These are phyloP conservation scores for Senna siamea DNA, from an alignment of 306 rosid genomes.

Conservation along the genomic window DNA sequence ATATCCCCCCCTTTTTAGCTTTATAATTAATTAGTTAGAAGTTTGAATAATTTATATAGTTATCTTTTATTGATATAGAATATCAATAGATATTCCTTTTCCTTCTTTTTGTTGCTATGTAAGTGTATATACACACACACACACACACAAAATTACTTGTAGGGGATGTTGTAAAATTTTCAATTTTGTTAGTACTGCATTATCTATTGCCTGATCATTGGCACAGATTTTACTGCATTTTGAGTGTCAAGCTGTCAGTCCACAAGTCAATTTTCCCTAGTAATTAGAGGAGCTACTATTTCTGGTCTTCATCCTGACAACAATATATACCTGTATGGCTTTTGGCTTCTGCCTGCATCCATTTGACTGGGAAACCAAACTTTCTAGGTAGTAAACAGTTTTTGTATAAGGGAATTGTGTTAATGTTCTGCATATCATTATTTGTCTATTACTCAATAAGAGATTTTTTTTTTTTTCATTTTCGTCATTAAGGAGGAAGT, in stretches of 20 bases:
- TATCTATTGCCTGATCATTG: constrained; percentile 28
- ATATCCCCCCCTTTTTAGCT: background rate
- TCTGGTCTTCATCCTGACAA: constrained; percentile 27
- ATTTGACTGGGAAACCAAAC: constrained; percentile 35
- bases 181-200: constrained; percentile 13
- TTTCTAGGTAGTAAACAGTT: constrained; percentile 2
- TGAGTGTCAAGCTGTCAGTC: constrained; percentile 22
- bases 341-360: constrained; percentile 14
- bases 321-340: constrained; percentile 22
- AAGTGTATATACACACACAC: background rate
- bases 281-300: constrained; percentile 23
- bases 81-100: background rate
- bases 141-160: background rate
- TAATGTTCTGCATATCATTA: constrained; percentile 19
- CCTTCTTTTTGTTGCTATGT: background rate
- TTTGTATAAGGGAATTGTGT: background rate
- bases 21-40: background rate
- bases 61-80: constrained; percentile 2
- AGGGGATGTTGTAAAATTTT: background rate
- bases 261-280: constrained; percentile 10
- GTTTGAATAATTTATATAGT: constrained; percentile 6
- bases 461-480: constrained; percentile 10
- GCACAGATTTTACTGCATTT: constrained; percentile 13
- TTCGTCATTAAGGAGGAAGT: background rate
- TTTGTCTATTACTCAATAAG: background rate